Evolutionary conservation across 495 filamentous ascomycete species (phyloP), one percentile per base, ranked within the genome.

Genomic region (Mycothermus thermophilus): DNA sequence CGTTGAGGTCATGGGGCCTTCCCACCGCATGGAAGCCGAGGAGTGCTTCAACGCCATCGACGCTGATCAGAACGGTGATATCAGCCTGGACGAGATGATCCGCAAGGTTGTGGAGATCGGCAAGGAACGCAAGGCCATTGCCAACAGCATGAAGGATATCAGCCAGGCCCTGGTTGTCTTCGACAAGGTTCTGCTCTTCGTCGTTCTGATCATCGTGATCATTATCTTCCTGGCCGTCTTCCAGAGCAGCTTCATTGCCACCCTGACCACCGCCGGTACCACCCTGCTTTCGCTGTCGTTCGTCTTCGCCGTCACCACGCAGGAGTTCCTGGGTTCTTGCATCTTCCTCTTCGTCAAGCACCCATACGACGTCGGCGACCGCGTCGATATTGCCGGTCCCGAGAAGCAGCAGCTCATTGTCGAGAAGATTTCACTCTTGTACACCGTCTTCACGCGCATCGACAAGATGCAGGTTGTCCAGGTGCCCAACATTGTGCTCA

Each of bases 281-380:
- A 77, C 88, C 2, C 66, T 97, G 30, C 75, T 97, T 5, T 94
- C 87, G 4, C 59, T 95, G 30, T 93, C 86, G 32, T 97, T 96
- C 60, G 77, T 95, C 38, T 96, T 97, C 52, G 74, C 85, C 12
- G 75, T 75, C 41, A 96, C 86, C 3, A 77, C 80, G 0, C 88
- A 96, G 57, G 90, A 97, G 58, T 77, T 97, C 34, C 69, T 96
- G 9, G 88, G 86, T 30, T 92, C 83, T 12, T 95, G 88, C 62
- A 92, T 97, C 55, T 97, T 97, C 64, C 66, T 97, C 5, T 96
- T 97, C 51, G 83, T 95, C 67, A 97, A 97, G 60, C 90, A 94
- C 47, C 86, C 67, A 11, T 71, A 67, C 37, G 90, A 97, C 53
- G 83, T 95, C 16, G 84, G 90, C 26, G 90, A 97, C 51, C 82